Conservation (phyloP, 1,139 yeast genomes). For the Trichomonascaceae sp. region DNA sequence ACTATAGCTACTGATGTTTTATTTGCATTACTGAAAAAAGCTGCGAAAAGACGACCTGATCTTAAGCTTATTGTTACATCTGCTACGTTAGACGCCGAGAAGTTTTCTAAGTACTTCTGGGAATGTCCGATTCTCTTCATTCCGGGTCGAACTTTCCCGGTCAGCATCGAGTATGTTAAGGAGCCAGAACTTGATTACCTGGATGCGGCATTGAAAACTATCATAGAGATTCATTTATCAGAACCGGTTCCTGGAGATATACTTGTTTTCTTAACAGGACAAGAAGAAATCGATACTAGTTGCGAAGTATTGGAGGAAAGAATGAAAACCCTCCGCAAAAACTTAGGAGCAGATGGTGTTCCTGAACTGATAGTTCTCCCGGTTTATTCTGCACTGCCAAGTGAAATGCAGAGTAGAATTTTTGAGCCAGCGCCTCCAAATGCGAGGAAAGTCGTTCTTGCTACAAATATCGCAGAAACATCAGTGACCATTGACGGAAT, state of each 20-base stretch:
- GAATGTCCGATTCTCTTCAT: slow-evolving; percentile 75
- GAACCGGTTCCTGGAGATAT: slow-evolving; percentile 72
- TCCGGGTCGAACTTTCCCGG: slow-evolving; percentile 89
- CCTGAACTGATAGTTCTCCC: slow-evolving; percentile 76
- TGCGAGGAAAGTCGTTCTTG: slow-evolving; percentile 64
- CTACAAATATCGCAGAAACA: slow-evolving; percentile 79
- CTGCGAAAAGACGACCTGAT: slow-evolving; percentile 63
- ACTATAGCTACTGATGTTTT: slow-evolving; percentile 90
- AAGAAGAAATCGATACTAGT: slow-evolving; percentile 87
- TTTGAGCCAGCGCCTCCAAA: slow-evolving; percentile 73
- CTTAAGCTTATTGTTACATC: slow-evolving; percentile 80
- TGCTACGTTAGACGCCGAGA: slow-evolving; percentile 82
- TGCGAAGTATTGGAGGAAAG: slow-evolving; percentile 69
- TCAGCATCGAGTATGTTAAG: slow-evolving; percentile 67
- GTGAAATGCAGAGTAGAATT: slow-evolving; percentile 65
- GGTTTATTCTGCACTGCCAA: slow-evolving; percentile 73
- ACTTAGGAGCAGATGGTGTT: slow-evolving; percentile 43
- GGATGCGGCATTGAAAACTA: slow-evolving; percentile 74
- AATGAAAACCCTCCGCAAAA: slow-evolving; percentile 44
- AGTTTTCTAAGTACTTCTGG: slow-evolving; percentile 72
- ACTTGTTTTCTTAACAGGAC: slow-evolving; percentile 80
- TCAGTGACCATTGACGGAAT: slow-evolving; percentile 78
- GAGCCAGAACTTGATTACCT: slow-evolving; percentile 84
- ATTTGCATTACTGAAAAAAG: slow-evolving; percentile 76
- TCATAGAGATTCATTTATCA: slow-evolving; percentile 72